phyloP scores from a whole-genome alignment of 169 alveolate genomes.

The Plasmodium berghei region DNA sequence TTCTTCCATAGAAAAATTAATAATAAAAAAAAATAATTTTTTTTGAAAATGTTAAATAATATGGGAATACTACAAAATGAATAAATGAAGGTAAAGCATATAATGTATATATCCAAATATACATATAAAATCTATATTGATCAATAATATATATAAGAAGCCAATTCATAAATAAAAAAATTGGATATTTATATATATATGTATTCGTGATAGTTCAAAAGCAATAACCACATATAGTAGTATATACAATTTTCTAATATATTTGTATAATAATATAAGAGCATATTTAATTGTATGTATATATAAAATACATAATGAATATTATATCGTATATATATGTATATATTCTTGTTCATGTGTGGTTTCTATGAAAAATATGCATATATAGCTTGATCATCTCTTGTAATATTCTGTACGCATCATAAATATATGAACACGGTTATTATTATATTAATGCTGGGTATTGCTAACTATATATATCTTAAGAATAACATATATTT shows the following conservation, averaged over 20 bases:
- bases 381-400: no score
- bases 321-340: no score
- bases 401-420: no score
- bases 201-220: not conserved
- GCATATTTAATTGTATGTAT: no score
- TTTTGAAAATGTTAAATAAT: constrained; percentile 1
- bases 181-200: not conserved
- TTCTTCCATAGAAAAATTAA: constrained; percentile 27
- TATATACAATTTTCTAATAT: not conserved
- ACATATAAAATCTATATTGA: not conserved
- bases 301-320: no score
- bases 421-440: no score
- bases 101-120: not conserved
- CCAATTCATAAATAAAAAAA: not conserved
- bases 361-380: no score
- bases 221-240: not conserved
- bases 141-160: not conserved
- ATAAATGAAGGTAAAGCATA: not conserved
- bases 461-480: no score
- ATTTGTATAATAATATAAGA: no score
- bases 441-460: no score
- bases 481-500: no score
- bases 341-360: no score
- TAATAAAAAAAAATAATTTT: not conserved
- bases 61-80: not conserved